These are phyloP conservation scores for Brassica cretica DNA, from an alignment of 345 rosid genomes.

Conservation along the genomic window DNA sequence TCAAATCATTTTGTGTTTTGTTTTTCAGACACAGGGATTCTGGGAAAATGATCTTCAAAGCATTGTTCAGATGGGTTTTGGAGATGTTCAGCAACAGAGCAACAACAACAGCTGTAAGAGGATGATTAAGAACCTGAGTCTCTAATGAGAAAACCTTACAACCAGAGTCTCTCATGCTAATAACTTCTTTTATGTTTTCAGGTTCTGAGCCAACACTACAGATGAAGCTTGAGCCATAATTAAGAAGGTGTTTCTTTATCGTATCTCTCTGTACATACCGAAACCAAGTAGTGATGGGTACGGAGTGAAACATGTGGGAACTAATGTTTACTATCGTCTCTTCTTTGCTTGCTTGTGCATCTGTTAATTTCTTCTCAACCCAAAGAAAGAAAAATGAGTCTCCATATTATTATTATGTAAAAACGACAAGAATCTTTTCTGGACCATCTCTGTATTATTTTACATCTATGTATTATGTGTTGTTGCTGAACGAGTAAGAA, in stretches of 20 bases:
- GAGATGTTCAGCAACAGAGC: constrained; percentile 51
- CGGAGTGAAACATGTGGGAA: constrained; percentile 36
- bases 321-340: constrained; percentile 33
- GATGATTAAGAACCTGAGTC: not conserved
- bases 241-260: not conserved
- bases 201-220: constrained; percentile 46
- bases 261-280: constrained; percentile 36
- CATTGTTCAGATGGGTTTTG: constrained; percentile 85
- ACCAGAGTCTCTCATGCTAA: constrained; percentile 11
- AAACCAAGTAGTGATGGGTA: constrained; percentile 41
- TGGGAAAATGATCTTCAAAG: constrained; percentile 84
- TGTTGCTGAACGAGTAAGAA: constrained; percentile 2
- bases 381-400: not conserved
- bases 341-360: constrained; percentile 40
- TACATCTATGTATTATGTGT: constrained; percentile 19
- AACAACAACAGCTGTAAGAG: constrained; percentile 45
- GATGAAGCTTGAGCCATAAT: constrained; percentile 40
- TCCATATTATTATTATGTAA: constrained; percentile 23
- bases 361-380: constrained; percentile 34
- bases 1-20: not conserved
- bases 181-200: constrained; percentile 23
- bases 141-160: not conserved
- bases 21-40: constrained; percentile 47
- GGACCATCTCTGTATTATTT: constrained; percentile 29
- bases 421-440: constrained; percentile 23